Evolutionary conservation across 305 asterid genomes (phyloP).

Genomic region (Fraxinus angustifolia): DNA sequence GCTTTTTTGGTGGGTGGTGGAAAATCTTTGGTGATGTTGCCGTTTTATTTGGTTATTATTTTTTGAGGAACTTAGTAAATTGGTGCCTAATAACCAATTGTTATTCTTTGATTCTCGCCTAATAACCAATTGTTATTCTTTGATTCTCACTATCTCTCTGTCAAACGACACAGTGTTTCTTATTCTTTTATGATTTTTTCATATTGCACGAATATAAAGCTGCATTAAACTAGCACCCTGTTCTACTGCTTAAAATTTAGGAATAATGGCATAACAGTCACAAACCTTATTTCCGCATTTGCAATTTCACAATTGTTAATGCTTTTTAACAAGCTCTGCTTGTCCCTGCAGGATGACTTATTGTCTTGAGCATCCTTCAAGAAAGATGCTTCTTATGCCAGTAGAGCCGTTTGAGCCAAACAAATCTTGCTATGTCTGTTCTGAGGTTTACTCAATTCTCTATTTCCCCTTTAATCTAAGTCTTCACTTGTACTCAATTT

Average conservation of each 20-base stretch:
- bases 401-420: conserved; percentile 92
- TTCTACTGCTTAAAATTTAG: not conserved
- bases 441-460: conserved; percentile 59
- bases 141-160: not conserved
- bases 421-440: conserved; percentile 87
- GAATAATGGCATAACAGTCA: not conserved
- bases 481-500: conserved; percentile 16
- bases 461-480: conserved; percentile 5
- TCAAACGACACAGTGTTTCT: not conserved
- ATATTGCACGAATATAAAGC: not conserved
- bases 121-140: not conserved
- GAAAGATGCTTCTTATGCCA: conserved; percentile 93
- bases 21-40: not conserved
- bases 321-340: conserved; percentile 7
- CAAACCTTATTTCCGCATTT: not conserved
- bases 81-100: not conserved
- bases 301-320: not conserved
- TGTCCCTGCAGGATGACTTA: conserved; percentile 78
- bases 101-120: not conserved
- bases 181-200: not conserved
- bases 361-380: conserved; percentile 90
- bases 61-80: conserved; percentile 8
- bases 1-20: not conserved
- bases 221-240: conserved; percentile 6
- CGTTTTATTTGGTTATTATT: not conserved